A percentile compares a stretch with the other conserved stretches of the same genome.
These are phyloP conservation scores for Cylindricascospora bacillispora DNA, from an alignment of 1,139 yeast species.

Conservation along the genomic window DNA sequence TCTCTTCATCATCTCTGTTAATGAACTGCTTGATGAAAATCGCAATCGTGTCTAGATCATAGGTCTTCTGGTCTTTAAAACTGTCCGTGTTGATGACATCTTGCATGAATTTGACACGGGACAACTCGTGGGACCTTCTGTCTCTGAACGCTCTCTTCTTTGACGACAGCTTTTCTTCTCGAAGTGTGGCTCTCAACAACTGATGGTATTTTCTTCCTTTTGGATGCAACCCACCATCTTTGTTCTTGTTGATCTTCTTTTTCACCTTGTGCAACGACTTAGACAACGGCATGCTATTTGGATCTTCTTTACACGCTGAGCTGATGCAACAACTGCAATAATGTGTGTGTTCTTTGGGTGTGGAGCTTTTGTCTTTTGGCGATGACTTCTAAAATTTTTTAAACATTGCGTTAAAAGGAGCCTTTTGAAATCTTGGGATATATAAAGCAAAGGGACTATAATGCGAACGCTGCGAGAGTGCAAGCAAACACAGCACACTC, in stretches of 20 bases:
- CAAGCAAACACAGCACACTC: too few species aligned
- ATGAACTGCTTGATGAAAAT: slow-evolving; percentile 49
- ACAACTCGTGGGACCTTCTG: slow-evolving; percentile 44
- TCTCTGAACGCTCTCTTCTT: slow-evolving; percentile 45
- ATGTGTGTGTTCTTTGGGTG: not conserved
- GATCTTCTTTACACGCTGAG: too few species aligned
- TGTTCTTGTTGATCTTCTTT: slow-evolving; percentile 39
- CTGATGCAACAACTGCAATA: too few species aligned
- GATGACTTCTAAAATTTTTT: too few species aligned
- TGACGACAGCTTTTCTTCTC: slow-evolving; percentile 57
- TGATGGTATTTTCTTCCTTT: slow-evolving; percentile 82
- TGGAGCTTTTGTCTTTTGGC: slow-evolving; percentile 1
- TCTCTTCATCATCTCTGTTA: slow-evolving; percentile 61
- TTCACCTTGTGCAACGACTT: slow-evolving; percentile 64
- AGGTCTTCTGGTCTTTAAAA: slow-evolving; percentile 31
- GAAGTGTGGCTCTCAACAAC: slow-evolving; percentile 68
- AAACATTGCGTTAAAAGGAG: too few species aligned
- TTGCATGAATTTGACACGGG: slow-evolving; percentile 51
- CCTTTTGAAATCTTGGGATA: too few species aligned
- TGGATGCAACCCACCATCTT: slow-evolving; percentile 52
- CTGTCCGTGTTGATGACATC: slow-evolving; percentile 41
- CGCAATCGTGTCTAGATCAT: slow-evolving; percentile 46
- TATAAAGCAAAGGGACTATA: too few species aligned
- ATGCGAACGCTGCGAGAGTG: too few species aligned
- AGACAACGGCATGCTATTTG: slow-evolving; percentile 53